Percentiles rank a stretch among this genome's conserved stretches.
Conservation (phyloP, 352 stramenopile genomes). For the Phytophthora brassicae region DNA sequence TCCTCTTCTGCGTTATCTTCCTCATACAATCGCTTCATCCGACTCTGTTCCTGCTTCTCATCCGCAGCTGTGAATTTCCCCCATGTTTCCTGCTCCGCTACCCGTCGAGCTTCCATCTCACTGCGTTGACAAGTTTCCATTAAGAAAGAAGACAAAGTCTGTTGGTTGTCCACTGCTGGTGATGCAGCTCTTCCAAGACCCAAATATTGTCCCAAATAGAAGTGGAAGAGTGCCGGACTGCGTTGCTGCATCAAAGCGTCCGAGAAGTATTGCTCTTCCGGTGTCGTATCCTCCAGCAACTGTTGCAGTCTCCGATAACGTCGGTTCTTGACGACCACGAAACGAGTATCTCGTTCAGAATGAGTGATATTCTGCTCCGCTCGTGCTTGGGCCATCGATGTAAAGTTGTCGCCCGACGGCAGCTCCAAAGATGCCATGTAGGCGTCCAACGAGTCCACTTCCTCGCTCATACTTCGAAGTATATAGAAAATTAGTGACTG, state of each 20-base stretch:
- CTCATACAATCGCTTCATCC: slow-evolving; percentile 36
- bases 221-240: slow-evolving; percentile 79
- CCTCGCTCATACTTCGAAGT: slow-evolving; percentile 13
- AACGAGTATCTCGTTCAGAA: not conserved
- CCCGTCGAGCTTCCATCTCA: slow-evolving; percentile 64
- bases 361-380: slow-evolving; percentile 4
- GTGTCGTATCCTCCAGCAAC: slow-evolving; percentile 34
- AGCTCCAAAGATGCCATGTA: slow-evolving; percentile 77
- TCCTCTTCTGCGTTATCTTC: slow-evolving; percentile 42
- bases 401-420: slow-evolving; percentile 1
- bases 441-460: slow-evolving; percentile 72
- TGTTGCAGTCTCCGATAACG: slow-evolving; percentile 73
- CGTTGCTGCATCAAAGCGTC: slow-evolving; percentile 82
- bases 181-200: slow-evolving; percentile 1
- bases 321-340: slow-evolving; percentile 62
- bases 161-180: not conserved
- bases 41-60: slow-evolving; percentile 40
- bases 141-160: slow-evolving; percentile 67
- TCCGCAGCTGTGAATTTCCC: slow-evolving; percentile 38
- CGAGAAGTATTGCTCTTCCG: slow-evolving; percentile 68
- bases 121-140: slow-evolving; percentile 66
- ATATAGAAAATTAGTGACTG: not conserved
- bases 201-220: slow-evolving; percentile 78
- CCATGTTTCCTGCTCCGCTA: slow-evolving; percentile 67
- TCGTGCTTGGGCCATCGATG: slow-evolving; percentile 18